Percentiles rank a stretch among this genome's conserved stretches.
phyloP scores from a whole-genome alignment of 352 stramenopile species.

The Pythium biforme region DNA sequence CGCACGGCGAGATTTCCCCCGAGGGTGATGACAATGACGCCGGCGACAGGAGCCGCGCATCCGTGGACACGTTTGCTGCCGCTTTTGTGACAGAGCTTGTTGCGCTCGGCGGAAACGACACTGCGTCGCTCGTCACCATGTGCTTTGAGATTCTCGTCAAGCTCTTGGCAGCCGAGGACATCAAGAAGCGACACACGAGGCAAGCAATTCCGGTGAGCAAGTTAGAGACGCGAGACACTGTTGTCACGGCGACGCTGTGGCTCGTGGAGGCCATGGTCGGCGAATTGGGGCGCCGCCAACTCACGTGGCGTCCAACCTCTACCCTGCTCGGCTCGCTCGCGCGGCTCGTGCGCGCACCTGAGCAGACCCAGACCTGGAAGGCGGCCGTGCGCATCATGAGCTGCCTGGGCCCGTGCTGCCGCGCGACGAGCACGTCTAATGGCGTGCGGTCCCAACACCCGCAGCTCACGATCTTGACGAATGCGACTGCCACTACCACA shows the following conservation, averaged over 20 bases:
- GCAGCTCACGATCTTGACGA: conserved; percentile 10
- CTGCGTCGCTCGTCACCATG: conserved; percentile 11
- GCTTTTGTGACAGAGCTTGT: conserved; percentile 18
- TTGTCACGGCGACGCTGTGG: conserved; percentile 35
- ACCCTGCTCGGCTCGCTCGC: conserved; percentile 37
- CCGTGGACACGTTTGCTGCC: conserved; percentile 12
- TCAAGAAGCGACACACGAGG: conserved; percentile 1
- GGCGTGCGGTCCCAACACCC: neutral
- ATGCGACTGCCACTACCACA: neutral
- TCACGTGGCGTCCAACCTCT: conserved; percentile 36
- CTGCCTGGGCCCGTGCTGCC: conserved; percentile 29
- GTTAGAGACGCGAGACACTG: neutral
- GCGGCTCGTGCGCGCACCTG: conserved; percentile 35
- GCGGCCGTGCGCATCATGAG: conserved; percentile 41
- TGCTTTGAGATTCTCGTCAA: conserved; percentile 40
- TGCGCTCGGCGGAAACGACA: conserved; percentile 1
- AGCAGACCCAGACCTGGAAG: conserved; percentile 40
- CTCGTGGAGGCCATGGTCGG: conserved; percentile 45
- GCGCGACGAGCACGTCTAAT: neutral
- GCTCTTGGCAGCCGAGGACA: conserved; percentile 15
- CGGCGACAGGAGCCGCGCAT: neutral
- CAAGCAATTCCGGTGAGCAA: conserved; percentile 2
- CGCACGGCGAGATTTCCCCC: neutral
- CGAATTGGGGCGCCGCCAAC: conserved; percentile 16
- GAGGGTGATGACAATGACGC: neutral